Percentiles rank a stretch among this genome's conserved stretches.
Conservation (phyloP, 176 grass and related monocot genomes). For the Bolboschoenus planiculmis region DNA sequence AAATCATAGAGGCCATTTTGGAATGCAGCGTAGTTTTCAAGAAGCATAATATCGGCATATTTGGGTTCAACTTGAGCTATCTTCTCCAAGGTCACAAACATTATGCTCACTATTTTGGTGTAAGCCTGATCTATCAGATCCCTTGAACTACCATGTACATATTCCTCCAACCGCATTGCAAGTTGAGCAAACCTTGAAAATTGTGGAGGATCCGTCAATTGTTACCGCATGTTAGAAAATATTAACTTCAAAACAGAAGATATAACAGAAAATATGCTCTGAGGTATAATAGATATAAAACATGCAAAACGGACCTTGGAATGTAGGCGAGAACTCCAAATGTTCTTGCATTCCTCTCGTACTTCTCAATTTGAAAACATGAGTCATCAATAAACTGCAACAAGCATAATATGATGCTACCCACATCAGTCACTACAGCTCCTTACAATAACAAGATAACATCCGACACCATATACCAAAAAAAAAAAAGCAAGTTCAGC, state of each 20-base stretch:
- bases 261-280: neutral
- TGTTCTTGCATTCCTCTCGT: constrained; percentile 58
- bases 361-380: constrained; percentile 88
- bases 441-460: neutral
- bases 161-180: constrained; percentile 86
- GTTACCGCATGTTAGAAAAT: neutral
- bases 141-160: constrained; percentile 67
- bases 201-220: neutral
- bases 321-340: constrained; percentile 84
- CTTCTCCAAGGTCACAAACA: constrained; percentile 94
- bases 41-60: constrained; percentile 81
- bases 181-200: constrained; percentile 72
- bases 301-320: constrained; percentile 40
- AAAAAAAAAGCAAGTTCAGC: constrained; percentile 1
- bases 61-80: constrained; percentile 84
- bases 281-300: constrained; percentile 10
- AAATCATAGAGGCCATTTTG: constrained; percentile 92
- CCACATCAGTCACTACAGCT: neutral
- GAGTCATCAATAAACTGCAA: constrained; percentile 87
- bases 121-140: constrained; percentile 92
- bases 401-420: constrained; percentile 9
- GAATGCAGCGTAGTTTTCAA: constrained; percentile 95
- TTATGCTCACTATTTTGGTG: constrained; percentile 78
- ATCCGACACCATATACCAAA: neutral
- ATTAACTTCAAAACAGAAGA: constrained; percentile 1